Evolutionary conservation across 306 rosid genomes (phyloP).

Genomic region (Quillaja saponaria): DNA sequence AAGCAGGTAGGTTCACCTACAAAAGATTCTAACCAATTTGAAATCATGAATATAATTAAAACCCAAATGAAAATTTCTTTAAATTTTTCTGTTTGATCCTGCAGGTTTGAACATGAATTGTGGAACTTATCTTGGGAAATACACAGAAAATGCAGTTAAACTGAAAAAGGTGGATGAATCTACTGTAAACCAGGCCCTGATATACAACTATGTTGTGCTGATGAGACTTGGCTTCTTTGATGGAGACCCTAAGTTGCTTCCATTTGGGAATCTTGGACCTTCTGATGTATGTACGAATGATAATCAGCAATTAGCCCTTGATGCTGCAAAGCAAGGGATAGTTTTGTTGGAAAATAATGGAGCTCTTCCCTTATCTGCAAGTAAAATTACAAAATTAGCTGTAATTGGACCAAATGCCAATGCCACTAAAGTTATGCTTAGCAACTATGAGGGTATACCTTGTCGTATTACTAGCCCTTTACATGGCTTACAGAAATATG

Average conservation of each 20-base stretch:
- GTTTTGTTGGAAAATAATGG: slow-evolving; percentile 63
- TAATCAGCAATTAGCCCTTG: slow-evolving; percentile 56
- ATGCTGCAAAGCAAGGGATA: slow-evolving; percentile 75
- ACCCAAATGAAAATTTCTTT: too few species aligned
- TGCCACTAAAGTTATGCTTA: slow-evolving; percentile 65
- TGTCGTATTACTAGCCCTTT: slow-evolving; percentile 63
- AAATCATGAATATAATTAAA: background rate
- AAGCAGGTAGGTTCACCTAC: slow-evolving; percentile 54
- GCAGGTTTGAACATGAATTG: slow-evolving; percentile 86
- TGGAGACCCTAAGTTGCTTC: slow-evolving; percentile 53
- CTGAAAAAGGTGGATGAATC: slow-evolving; percentile 55
- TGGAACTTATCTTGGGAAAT: slow-evolving; percentile 49
- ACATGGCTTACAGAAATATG: slow-evolving; percentile 57
- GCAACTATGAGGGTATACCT: slow-evolving; percentile 69
- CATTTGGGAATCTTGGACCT: slow-evolving; percentile 63
- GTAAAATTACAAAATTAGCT: slow-evolving; percentile 35
- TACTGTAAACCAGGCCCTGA: slow-evolving; percentile 65
- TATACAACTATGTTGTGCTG: slow-evolving; percentile 68
- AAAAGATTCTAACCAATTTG: background rate
- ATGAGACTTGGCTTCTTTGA: slow-evolving; percentile 82
- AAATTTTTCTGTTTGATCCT: background rate
- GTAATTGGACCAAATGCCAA: slow-evolving; percentile 73
- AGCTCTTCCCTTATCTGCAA: slow-evolving; percentile 52
- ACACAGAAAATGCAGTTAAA: slow-evolving; percentile 63
- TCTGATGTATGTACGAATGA: slow-evolving; percentile 59